Base-by-base conservation (phyloP, 257 asterid species). In the Ballota nigra region DNA sequence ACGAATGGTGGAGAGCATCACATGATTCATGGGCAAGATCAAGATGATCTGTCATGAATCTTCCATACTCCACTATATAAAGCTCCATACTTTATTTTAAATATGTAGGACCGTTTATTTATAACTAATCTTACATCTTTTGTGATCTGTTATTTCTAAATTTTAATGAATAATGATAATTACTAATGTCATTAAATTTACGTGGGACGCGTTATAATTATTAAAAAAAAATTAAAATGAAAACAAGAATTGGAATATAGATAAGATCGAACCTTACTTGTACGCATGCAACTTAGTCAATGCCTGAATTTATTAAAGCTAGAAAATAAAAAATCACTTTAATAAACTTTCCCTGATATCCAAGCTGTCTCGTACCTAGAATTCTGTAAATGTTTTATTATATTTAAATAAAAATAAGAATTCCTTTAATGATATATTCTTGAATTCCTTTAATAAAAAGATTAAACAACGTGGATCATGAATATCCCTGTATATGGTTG, bases 21-120 rank as follows among this genome's bases (percentile, higher is more conserved):
- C 34, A 73, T 63, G 18, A 52, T 60, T 72, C 47, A 68, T 29
- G 8, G 43, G 55, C 20, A 62, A 56, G 52, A 80, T n/a, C n/a
- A n/a, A n/a, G n/a, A n/a, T 15, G 47, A 53, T 75, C 22, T 72
- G 4, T 43, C 51, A 63, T 61, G 68, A 23, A 20, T 56, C 63
- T 16, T 73, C 64, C 57, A 43, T 20, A 15, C 52, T 8, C 47
- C 59, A 31, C 56, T 8, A 74, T 16, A 11, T 28, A 41, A 59
- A 36, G n/a, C 3, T 31, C 29, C 4, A 26, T 63, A 16, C 40
- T 56, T 56, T 38, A 56, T 70, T 38, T 33, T 26, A 26, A 26
- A 1, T 6, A 7, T 4, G 40, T 34, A 7, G 10, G 40, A 34
- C 40, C 43, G 22, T n/a, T 16, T 10, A 41, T 11, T 41, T 41